Percentiles rank a stretch among this genome's conserved stretches.
Conservation (phyloP, 257 asterid genomes). For the Craterostigma plantagineum region DNA sequence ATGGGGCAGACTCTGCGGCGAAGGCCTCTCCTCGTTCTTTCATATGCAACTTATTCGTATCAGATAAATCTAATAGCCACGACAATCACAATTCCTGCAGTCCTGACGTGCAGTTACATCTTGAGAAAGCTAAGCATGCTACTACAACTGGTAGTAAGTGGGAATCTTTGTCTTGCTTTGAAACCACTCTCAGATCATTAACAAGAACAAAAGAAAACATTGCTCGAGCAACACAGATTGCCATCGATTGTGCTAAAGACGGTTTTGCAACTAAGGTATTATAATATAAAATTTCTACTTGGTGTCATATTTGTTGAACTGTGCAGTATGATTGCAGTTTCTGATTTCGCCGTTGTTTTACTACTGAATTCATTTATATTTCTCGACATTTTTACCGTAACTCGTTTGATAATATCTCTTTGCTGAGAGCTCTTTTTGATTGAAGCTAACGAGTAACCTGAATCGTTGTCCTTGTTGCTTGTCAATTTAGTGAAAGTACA, state of each 20-base stretch:
- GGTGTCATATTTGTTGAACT: constrained; percentile 14
- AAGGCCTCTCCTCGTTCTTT: constrained; percentile 41
- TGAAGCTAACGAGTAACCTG: too few species aligned
- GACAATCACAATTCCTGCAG: constrained; percentile 24
- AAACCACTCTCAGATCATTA: constrained; percentile 40
- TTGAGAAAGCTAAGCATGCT: constrained; percentile 20
- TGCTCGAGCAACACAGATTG: constrained; percentile 70
- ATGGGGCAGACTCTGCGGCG: constrained; percentile 34
- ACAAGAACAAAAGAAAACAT: constrained; percentile 82
- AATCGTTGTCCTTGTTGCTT: too few species aligned
- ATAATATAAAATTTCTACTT: constrained; percentile 33
- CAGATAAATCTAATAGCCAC: constrained; percentile 19
- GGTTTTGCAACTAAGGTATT: constrained; percentile 87
- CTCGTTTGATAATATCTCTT: too few species aligned
- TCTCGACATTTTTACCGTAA: too few species aligned
- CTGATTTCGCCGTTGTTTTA: too few species aligned
- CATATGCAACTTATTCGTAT: constrained; percentile 21
- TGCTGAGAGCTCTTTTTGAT: too few species aligned
- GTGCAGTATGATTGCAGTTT: too few species aligned
- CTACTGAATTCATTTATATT: too few species aligned
- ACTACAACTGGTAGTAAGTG: constrained; percentile 27
- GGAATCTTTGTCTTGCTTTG: constrained; percentile 20
- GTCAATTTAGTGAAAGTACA: too few species aligned
- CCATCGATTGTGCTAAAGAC: constrained; percentile 73
- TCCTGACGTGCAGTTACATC: constrained; percentile 23